These are phyloP conservation scores for Calonectria montana DNA, from an alignment of 2,329 filamentous ascomycete species.

Conservation along the genomic window DNA sequence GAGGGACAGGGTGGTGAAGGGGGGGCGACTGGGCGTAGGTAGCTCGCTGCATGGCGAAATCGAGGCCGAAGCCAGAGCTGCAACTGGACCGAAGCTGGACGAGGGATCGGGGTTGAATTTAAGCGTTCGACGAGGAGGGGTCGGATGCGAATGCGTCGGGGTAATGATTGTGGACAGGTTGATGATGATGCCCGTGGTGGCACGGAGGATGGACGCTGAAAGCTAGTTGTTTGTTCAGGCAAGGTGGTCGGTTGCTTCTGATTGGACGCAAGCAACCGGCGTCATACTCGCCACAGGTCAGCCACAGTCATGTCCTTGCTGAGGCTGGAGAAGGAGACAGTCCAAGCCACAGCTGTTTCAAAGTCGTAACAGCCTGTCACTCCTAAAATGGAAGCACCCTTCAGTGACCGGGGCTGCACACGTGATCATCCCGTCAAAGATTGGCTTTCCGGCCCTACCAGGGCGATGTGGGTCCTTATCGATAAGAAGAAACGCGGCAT, in stretches of 20 bases:
- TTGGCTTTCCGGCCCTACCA: slow-evolving; percentile 12
- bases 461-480: slow-evolving; percentile 20
- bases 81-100: slow-evolving; percentile 24
- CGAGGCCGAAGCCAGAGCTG: slow-evolving; percentile 27
- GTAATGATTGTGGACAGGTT: background rate
- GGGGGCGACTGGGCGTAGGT: slow-evolving; percentile 90
- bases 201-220: slow-evolving; percentile 31
- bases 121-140: background rate
- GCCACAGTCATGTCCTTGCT: background rate
- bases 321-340: background rate
- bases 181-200: slow-evolving; percentile 20
- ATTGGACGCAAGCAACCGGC: slow-evolving; percentile 37
- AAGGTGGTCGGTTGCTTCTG: slow-evolving; percentile 49
- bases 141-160: background rate
- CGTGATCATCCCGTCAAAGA: slow-evolving; percentile 31
- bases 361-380: background rate
- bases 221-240: slow-evolving; percentile 45
- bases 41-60: slow-evolving; percentile 81
- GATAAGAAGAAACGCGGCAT: slow-evolving; percentile 33
- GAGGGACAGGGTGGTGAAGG: slow-evolving; percentile 95
- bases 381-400: background rate
- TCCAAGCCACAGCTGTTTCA: slow-evolving; percentile 14
- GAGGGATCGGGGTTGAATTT: background rate
- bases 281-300: slow-evolving; percentile 34
- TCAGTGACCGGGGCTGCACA: slow-evolving; percentile 16